Percentiles rank a stretch among this genome's conserved stretches.
Conservation (phyloP, 192 early-diverging fungal genomes). For the Lobosporangium transversale region DNA sequence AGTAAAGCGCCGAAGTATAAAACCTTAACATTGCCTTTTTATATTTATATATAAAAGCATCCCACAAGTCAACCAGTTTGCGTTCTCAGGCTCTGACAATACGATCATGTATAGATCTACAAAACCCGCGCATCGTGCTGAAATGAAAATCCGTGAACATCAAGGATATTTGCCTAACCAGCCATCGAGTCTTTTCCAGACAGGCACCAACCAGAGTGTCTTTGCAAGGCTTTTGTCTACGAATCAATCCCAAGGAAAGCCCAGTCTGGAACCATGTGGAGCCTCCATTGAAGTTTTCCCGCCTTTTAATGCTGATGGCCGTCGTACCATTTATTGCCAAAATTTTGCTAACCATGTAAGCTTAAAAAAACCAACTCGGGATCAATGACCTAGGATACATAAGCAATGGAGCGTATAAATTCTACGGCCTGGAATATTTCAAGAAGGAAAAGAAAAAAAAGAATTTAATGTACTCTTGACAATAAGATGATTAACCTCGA, state of each 20-base stretch:
- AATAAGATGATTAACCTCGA: no score
- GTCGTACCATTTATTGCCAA: constrained; percentile 71
- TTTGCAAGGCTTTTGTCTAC: constrained; percentile 69
- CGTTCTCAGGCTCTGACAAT: constrained; percentile 66
- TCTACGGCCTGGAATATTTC: no score
- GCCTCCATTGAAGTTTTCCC: constrained; percentile 65
- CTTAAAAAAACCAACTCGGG: neutral
- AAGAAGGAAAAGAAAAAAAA: no score
- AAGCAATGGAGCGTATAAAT: no score
- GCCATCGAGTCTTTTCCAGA: constrained; percentile 72
- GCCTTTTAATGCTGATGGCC: constrained; percentile 65
- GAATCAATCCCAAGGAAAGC: constrained; percentile 64
- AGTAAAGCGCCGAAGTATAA: neutral
- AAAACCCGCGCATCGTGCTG: constrained; percentile 68
- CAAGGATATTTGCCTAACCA: constrained; percentile 75
- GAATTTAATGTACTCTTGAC: constrained; percentile 2
- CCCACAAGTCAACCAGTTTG: constrained; percentile 76
- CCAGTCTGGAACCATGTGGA: constrained; percentile 75
- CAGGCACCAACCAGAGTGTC: constrained; percentile 76
- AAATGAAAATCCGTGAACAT: constrained; percentile 71
- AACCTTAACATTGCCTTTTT: neutral
- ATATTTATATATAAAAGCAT: constrained; percentile 49
- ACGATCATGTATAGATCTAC: constrained; percentile 68
- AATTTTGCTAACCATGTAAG: constrained; percentile 74
- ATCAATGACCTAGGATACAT: no score